Conservation (phyloP, 2,329 filamentous ascomycete genomes). For the Beauveria asiatica region DNA sequence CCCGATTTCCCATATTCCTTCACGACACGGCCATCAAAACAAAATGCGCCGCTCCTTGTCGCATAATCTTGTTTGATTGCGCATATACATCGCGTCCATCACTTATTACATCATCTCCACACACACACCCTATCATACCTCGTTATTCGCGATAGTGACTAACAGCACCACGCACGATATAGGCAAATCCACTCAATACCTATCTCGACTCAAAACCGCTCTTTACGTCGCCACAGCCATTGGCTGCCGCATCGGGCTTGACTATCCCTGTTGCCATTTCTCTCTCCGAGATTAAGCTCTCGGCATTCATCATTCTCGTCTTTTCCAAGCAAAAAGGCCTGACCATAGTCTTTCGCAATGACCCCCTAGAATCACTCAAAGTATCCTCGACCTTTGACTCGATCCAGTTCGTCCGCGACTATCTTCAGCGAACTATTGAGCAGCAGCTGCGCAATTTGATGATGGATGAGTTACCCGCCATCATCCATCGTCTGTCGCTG, state of each 20-base stretch:
- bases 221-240: constrained; percentile 85
- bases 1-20: neutral
- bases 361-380: constrained; percentile 93
- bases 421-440: constrained; percentile 93
- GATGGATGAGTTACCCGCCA: constrained; percentile 96
- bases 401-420: constrained; percentile 95
- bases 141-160: neutral
- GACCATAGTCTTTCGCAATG: constrained; percentile 94
- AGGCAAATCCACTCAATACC: constrained; percentile 94
- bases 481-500: constrained; percentile 86
- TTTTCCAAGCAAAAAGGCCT: constrained; percentile 97
- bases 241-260: constrained; percentile 83
- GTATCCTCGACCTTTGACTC: constrained; percentile 98
- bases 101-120: constrained; percentile 3
- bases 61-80: constrained; percentile 8
- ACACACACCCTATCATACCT: neutral
- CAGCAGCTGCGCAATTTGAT: constrained; percentile 84
- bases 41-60: neutral
- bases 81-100: neutral
- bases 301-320: constrained; percentile 93
- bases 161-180: constrained; percentile 13
- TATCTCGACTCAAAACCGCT: constrained; percentile 84
- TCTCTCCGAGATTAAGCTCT: constrained; percentile 87
- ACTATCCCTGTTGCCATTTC: constrained; percentile 98
- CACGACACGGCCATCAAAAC: neutral